Evolutionary conservation across 1,284 basidiomycete genomes (phyloP).

Genomic region (Papiliotrema flavescens): DNA sequence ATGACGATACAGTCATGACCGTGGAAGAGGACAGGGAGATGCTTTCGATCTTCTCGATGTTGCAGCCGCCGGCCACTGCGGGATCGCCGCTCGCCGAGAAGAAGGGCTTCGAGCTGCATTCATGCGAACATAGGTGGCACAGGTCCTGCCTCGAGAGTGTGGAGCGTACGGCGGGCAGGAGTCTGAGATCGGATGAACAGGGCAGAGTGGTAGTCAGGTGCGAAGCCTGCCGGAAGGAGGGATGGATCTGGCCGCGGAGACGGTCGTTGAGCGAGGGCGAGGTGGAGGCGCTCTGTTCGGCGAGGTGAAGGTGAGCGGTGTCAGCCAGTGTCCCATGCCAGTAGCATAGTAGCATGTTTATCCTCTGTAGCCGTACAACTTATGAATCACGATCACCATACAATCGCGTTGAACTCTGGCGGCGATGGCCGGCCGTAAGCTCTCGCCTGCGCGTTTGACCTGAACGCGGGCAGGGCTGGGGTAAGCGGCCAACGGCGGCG

Average conservation of each 20-base stretch:
- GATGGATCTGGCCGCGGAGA: conserved; percentile 21
- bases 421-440: too few relatives aligned
- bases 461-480: too few relatives aligned
- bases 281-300: background rate
- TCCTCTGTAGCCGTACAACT: too few relatives aligned
- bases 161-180: conserved; percentile 27
- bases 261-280: conserved; percentile 1
- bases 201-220: conserved; percentile 36
- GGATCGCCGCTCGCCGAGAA: background rate
- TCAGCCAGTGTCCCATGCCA: too few relatives aligned
- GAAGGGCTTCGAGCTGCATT: conserved; percentile 23
- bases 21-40: conserved; percentile 18
- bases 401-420: too few relatives aligned
- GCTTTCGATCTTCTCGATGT: conserved; percentile 28
- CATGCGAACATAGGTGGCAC: conserved; percentile 40
- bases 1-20: conserved; percentile 9
- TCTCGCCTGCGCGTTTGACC: too few relatives aligned
- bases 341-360: too few relatives aligned
- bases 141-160: conserved; percentile 31
- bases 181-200: conserved; percentile 10
- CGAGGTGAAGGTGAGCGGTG: background rate
- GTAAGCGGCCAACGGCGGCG: too few relatives aligned
- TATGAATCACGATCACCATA: too few relatives aligned
- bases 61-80: conserved; percentile 14
- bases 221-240: conserved; percentile 39